These are phyloP conservation scores for Coffea humblotiana DNA, from an alignment of 305 asterid genomes.

Conservation along the genomic window DNA sequence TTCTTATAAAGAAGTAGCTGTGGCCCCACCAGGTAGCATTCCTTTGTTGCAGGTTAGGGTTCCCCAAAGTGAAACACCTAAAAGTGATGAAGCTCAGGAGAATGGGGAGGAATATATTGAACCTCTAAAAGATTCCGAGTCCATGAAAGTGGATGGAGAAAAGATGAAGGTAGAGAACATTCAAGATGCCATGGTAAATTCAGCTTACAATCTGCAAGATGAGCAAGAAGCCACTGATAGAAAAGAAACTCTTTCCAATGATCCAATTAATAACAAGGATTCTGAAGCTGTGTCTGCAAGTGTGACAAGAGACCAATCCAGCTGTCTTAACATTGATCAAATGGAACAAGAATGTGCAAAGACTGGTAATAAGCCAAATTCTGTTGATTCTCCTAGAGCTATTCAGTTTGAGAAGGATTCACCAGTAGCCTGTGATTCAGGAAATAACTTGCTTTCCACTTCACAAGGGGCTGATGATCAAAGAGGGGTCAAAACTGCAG, in stretches of 20 bases:
- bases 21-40: slow-evolving; percentile 97
- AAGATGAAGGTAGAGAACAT: slow-evolving; percentile 37
- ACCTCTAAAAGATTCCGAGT: slow-evolving; percentile 32
- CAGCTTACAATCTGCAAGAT: slow-evolving; percentile 37
- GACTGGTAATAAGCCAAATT: slow-evolving; percentile 27
- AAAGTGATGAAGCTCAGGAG: slow-evolving; percentile 34
- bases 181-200: slow-evolving; percentile 32
- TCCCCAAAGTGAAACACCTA: slow-evolving; percentile 45
- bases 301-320: slow-evolving; percentile 31
- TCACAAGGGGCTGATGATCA: slow-evolving; percentile 50
- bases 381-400: slow-evolving; percentile 38
- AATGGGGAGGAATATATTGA: slow-evolving; percentile 42
- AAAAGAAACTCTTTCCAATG: slow-evolving; percentile 37
- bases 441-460: slow-evolving; percentile 35
- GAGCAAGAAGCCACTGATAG: slow-evolving; percentile 36
- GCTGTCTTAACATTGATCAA: slow-evolving; percentile 36
- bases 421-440: slow-evolving; percentile 28
- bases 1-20: slow-evolving; percentile 96
- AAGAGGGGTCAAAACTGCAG: slow-evolving; percentile 36
- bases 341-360: slow-evolving; percentile 33
- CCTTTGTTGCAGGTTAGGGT: slow-evolving; percentile 64
- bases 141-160: slow-evolving; percentile 36
- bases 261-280: slow-evolving; percentile 33
- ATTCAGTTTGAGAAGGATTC: slow-evolving; percentile 40
- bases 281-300: slow-evolving; percentile 34